phyloP scores from a whole-genome alignment of 2,329 filamentous ascomycete genomes.

The Plenodomus lindquistii region DNA sequence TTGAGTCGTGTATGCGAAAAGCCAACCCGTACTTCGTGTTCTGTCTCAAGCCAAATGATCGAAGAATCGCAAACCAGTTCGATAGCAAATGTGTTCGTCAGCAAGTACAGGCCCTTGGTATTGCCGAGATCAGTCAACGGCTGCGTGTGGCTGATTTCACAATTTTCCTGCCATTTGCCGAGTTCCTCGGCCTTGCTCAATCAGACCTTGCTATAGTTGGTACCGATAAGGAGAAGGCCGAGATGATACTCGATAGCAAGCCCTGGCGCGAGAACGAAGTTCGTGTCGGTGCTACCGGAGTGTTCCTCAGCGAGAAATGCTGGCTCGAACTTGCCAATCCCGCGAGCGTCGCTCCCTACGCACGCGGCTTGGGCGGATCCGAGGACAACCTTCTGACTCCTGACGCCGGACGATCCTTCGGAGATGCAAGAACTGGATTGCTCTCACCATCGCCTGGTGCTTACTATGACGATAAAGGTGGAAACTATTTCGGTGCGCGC shows the following conservation, averaged over 20 bases:
- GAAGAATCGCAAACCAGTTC: slow-evolving; percentile 96
- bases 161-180: slow-evolving; percentile 91
- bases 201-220: slow-evolving; percentile 84
- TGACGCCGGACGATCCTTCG: slow-evolving; percentile 57
- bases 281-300: slow-evolving; percentile 84
- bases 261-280: slow-evolving; percentile 93
- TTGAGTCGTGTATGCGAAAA: slow-evolving; percentile 83
- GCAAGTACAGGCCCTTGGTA: slow-evolving; percentile 92
- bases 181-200: slow-evolving; percentile 89
- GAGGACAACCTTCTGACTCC: slow-evolving; percentile 61
- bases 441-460: slow-evolving; percentile 61
- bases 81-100: slow-evolving; percentile 97
- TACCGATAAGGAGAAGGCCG: slow-evolving; percentile 87
- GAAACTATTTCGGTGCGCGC: slow-evolving; percentile 78
- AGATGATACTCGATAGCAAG: slow-evolving; percentile 88
- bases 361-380: slow-evolving; percentile 25
- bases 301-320: slow-evolving; percentile 93
- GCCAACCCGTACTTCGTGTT: slow-evolving; percentile 96
- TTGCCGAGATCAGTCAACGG: slow-evolving; percentile 94
- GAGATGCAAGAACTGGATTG: slow-evolving; percentile 61
- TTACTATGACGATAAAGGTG: slow-evolving; percentile 75
- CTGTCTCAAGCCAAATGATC: slow-evolving; percentile 95
- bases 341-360: slow-evolving; percentile 58
- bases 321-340: slow-evolving; percentile 89
- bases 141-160: slow-evolving; percentile 93